Evolutionary conservation across 768 basidiomycete genomes (phyloP).

Genomic region (Dioszegia aurantiaca): DNA sequence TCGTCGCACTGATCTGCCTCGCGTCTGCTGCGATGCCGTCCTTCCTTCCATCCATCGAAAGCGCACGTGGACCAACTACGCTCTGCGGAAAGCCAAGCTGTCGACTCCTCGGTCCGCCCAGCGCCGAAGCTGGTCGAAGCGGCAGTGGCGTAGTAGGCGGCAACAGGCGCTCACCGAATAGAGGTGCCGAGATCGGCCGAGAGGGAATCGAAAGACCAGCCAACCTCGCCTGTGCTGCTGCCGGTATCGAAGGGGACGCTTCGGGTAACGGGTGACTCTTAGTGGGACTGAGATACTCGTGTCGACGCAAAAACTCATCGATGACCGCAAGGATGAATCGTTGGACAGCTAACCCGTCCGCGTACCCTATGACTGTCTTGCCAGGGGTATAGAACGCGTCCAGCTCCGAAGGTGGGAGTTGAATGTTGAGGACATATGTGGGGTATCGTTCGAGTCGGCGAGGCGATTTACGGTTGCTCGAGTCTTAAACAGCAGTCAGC

Average conservation of each 20-base stretch:
- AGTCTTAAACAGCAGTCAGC: not conserved
- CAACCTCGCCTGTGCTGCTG: too few relatives aligned
- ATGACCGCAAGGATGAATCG: constrained; percentile 63
- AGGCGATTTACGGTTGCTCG: constrained; percentile 66
- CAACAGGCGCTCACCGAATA: not conserved
- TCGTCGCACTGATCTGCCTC: too few relatives aligned
- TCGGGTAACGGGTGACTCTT: too few relatives aligned
- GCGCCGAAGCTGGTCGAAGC: not conserved
- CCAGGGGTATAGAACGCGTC: constrained; percentile 75
- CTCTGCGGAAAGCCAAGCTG: constrained; percentile 4
- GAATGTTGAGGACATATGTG: constrained; percentile 77
- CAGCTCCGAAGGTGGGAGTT: constrained; percentile 63
- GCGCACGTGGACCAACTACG: too few relatives aligned
- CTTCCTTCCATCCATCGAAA: too few relatives aligned
- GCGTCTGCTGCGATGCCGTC: too few relatives aligned
- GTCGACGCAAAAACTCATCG: constrained; percentile 63
- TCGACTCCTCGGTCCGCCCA: constrained; percentile 1
- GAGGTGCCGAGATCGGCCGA: not conserved
- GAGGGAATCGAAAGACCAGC: too few relatives aligned
- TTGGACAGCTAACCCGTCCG: constrained; percentile 60
- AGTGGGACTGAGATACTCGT: constrained; percentile 57
- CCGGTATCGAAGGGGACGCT: too few relatives aligned
- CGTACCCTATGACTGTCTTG: constrained; percentile 66
- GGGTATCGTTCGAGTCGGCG: constrained; percentile 74
- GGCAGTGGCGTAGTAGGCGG: not conserved